These are phyloP conservation scores for Boletus insuetus DNA, from an alignment of 768 basidiomycete genomes.

Conservation along the genomic window DNA sequence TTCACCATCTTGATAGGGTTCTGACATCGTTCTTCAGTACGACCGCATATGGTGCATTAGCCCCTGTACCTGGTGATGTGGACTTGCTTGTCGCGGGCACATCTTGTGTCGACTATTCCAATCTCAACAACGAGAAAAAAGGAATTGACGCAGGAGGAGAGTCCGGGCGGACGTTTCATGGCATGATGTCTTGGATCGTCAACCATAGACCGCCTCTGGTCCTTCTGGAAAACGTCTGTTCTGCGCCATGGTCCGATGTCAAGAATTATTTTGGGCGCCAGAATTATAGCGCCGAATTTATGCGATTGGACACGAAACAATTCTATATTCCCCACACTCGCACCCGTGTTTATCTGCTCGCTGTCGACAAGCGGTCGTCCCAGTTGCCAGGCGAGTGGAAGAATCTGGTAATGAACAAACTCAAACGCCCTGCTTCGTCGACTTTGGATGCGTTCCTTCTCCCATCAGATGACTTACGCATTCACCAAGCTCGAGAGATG, in stretches of 20 bases:
- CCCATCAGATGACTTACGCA: slow-evolving; percentile 86
- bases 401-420: slow-evolving; percentile 50
- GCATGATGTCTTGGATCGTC: slow-evolving; percentile 92
- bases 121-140: slow-evolving; percentile 89
- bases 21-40: slow-evolving; percentile 46
- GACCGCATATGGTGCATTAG: slow-evolving; percentile 88
- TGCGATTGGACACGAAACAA: slow-evolving; percentile 79
- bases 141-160: slow-evolving; percentile 88
- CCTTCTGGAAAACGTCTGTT: slow-evolving; percentile 91
- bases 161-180: slow-evolving; percentile 89
- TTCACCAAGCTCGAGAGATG: slow-evolving; percentile 84
- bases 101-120: slow-evolving; percentile 97
- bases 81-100: slow-evolving; percentile 92
- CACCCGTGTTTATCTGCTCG: slow-evolving; percentile 84
- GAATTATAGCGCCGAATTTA: slow-evolving; percentile 68
- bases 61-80: slow-evolving; percentile 83
- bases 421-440: slow-evolving; percentile 83
- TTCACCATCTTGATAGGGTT: neutral
- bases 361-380: slow-evolving; percentile 63
- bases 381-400: slow-evolving; percentile 69
- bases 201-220: slow-evolving; percentile 88
- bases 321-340: slow-evolving; percentile 96
- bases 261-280: slow-evolving; percentile 69
- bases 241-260: slow-evolving; percentile 85
- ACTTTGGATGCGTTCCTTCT: slow-evolving; percentile 92